Conservation (phyloP, 768 basidiomycete genomes). For the Pisolithus microcarpus region DNA sequence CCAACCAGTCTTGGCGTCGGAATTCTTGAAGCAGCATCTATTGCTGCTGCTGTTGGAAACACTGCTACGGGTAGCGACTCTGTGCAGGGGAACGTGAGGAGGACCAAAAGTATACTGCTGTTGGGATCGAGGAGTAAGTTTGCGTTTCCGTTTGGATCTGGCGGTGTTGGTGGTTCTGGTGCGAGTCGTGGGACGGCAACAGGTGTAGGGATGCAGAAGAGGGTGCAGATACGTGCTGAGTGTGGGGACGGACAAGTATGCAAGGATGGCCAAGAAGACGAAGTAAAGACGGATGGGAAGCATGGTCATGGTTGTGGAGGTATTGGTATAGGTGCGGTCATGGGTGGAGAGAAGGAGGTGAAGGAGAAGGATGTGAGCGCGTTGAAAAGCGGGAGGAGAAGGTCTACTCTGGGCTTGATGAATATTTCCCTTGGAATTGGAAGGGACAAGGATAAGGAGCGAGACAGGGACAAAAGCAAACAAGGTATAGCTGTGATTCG, state of each 20-base stretch:
- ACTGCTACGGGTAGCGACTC: constrained; percentile 13
- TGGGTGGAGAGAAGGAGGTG: neutral
- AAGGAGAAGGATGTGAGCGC: neutral
- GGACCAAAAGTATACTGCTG: constrained; percentile 27
- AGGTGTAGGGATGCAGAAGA: constrained; percentile 11
- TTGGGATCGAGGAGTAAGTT: constrained; percentile 21
- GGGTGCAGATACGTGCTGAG: constrained; percentile 1
- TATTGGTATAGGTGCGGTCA: neutral
- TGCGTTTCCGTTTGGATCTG: neutral
- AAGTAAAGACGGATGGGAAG: neutral
- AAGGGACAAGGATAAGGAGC: neutral
- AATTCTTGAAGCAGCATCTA: constrained; percentile 22
- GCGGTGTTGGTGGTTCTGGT: constrained; percentile 4
- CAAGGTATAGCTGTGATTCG: neutral
- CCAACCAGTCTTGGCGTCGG: constrained; percentile 20
- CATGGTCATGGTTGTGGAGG: neutral
- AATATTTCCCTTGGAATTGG: neutral
- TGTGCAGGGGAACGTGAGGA: neutral
- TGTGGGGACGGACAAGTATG: neutral
- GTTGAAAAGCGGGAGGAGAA: neutral
- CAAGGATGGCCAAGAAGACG: neutral
- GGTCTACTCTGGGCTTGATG: neutral
- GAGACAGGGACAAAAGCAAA: neutral
- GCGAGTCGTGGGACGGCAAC: constrained; percentile 8
- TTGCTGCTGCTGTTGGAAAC: constrained; percentile 7